phyloP scores from a whole-genome alignment of 495 filamentous ascomycete genomes.

The Lindgomyces ingoldianus region DNA sequence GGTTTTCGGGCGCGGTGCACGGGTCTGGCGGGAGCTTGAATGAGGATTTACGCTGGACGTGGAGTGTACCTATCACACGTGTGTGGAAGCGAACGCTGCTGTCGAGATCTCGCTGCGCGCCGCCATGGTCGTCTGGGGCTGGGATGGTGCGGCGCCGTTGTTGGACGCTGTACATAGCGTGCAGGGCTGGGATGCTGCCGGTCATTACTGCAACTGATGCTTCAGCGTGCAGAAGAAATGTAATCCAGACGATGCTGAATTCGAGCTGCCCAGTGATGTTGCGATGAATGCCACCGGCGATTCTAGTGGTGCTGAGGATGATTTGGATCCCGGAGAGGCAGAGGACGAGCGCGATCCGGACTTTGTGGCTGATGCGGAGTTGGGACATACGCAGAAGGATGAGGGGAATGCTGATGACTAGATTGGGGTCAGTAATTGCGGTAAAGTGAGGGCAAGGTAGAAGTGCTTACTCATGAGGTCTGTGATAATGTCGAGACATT shows the following conservation, averaged over 20 bases:
- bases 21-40: neutral
- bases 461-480: conserved; percentile 14
- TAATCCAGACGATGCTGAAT: conserved; percentile 4
- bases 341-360: conserved; percentile 7
- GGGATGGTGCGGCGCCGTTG: neutral
- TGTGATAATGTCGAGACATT: conserved; percentile 7
- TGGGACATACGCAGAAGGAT: conserved; percentile 8
- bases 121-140: neutral
- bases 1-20: neutral
- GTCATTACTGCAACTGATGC: conserved; percentile 11
- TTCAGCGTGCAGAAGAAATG: conserved; percentile 12
- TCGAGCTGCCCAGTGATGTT: neutral
- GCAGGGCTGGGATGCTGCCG: conserved; percentile 9
- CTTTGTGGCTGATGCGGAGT: conserved; percentile 1
- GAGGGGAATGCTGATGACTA: conserved; percentile 16
- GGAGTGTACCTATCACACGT: neutral
- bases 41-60: too few relatives aligned
- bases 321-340: conserved; percentile 12
- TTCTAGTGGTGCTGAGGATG: conserved; percentile 6
- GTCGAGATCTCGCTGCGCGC: neutral
- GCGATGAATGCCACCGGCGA: neutral
- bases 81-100: neutral
- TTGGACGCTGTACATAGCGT: neutral
- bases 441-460: neutral
- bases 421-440: neutral